phyloP scores from a whole-genome alignment of 2,329 filamentous ascomycete genomes.

The Aspergillus felis region DNA sequence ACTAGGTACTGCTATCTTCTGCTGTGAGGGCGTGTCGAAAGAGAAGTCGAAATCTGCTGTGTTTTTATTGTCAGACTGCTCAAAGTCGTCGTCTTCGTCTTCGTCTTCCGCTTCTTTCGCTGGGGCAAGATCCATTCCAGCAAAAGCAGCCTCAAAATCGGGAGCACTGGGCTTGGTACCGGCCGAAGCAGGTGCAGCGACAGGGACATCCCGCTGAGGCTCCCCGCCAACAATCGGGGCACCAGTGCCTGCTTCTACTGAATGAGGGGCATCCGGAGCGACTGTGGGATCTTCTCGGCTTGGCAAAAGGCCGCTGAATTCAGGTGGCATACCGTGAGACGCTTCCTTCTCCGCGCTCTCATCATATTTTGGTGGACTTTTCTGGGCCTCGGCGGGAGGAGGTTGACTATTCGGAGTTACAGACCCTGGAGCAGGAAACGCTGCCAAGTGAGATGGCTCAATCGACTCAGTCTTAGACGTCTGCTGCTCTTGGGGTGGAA shows the following conservation, averaged over 20 bases:
- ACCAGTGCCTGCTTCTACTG: slow-evolving; percentile 34
- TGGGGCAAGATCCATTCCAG: slow-evolving; percentile 41
- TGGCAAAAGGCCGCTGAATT: slow-evolving; percentile 40
- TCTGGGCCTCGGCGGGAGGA: slow-evolving; percentile 54
- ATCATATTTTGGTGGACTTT: slow-evolving; percentile 49
- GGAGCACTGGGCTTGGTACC: slow-evolving; percentile 32
- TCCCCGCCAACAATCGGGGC: slow-evolving; percentile 36
- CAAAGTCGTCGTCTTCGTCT: slow-evolving; percentile 61
- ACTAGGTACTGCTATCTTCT: slow-evolving; percentile 21
- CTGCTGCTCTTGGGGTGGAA: slow-evolving; percentile 32
- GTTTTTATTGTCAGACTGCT: slow-evolving; percentile 29
- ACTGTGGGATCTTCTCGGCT: slow-evolving; percentile 38
- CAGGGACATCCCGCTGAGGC: slow-evolving; percentile 19
- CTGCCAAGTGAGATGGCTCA: slow-evolving; percentile 34
- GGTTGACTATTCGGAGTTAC: slow-evolving; percentile 33
- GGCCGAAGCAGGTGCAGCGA: slow-evolving; percentile 13
- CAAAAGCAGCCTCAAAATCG: slow-evolving; percentile 47
- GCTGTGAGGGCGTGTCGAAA: slow-evolving; percentile 40
- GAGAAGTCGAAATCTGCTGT: slow-evolving; percentile 44
- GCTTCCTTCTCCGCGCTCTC: slow-evolving; percentile 20
- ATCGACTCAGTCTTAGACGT: slow-evolving; percentile 28
- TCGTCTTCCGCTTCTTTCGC: slow-evolving; percentile 43
- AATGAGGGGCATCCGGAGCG: slow-evolving; percentile 37
- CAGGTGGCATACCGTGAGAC: slow-evolving; percentile 28
- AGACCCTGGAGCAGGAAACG: slow-evolving; percentile 40